Percentiles rank a stretch among this genome's conserved stretches.
Conservation (phyloP, 2,329 filamentous ascomycete genomes). For the Bimuria novae-zelandiae region DNA sequence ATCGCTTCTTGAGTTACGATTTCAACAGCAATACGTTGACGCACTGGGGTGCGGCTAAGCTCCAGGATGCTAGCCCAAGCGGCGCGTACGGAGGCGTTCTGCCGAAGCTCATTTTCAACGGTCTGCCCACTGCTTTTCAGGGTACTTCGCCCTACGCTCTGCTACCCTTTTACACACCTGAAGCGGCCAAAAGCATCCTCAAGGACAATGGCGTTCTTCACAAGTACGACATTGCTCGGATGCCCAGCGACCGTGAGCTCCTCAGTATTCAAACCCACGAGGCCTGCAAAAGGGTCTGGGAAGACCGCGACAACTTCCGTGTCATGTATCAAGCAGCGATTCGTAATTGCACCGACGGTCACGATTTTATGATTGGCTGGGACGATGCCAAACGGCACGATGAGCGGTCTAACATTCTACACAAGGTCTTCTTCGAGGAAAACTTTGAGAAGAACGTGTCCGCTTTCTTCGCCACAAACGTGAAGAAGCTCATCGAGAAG, state of each 20-base stretch:
- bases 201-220: conserved; percentile 52
- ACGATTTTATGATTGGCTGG: conserved; percentile 60
- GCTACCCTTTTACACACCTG: conserved; percentile 58
- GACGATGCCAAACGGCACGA: conserved; percentile 45
- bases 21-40: conserved; percentile 42
- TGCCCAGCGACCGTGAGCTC: conserved; percentile 48
- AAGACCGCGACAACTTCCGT: conserved; percentile 55
- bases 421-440: conserved; percentile 61
- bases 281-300: conserved; percentile 56
- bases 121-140: conserved; percentile 53
- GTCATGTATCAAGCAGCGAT: conserved; percentile 60
- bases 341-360: conserved; percentile 62
- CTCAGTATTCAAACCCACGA: conserved; percentile 56
- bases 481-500: conserved; percentile 52
- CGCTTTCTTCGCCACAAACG: conserved; percentile 59
- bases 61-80: conserved; percentile 37
- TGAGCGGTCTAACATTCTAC: conserved; percentile 45
- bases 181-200: conserved; percentile 53
- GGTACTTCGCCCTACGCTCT: conserved; percentile 56
- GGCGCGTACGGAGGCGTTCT: conserved; percentile 56
- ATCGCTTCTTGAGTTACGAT: conserved; percentile 27
- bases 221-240: conserved; percentile 53
- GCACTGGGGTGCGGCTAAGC: conserved; percentile 57
- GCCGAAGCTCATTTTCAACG: conserved; percentile 49
- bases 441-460: conserved; percentile 70